Evolutionary conservation across 352 stramenopile species (phyloP).

Genomic region (Phytophthora meadii): DNA sequence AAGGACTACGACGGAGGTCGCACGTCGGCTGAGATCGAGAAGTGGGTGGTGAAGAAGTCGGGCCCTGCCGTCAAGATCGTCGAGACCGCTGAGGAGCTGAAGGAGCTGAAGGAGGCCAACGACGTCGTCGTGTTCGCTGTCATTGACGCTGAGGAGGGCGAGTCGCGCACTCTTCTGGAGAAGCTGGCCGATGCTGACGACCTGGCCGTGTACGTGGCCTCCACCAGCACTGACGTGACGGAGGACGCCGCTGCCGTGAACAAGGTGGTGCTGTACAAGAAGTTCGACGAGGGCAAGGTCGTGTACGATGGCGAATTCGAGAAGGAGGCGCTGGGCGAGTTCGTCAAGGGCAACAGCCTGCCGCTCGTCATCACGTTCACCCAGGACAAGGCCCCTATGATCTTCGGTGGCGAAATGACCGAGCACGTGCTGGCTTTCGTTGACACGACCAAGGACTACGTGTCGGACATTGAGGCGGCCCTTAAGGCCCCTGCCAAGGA

Average conservation of each 20-base stretch:
- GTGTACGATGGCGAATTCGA: constrained; percentile 81
- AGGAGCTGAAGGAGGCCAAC: constrained; percentile 80
- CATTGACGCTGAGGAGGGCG: constrained; percentile 81
- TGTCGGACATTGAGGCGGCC: constrained; percentile 57
- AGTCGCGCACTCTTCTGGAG: constrained; percentile 70
- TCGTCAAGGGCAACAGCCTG: constrained; percentile 84
- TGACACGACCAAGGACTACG: constrained; percentile 74
- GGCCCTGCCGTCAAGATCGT: constrained; percentile 89
- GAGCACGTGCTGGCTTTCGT: constrained; percentile 91
- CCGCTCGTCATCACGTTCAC: constrained; percentile 92
- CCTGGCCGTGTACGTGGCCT: constrained; percentile 80
- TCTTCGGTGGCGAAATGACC: constrained; percentile 90
- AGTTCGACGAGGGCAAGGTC: constrained; percentile 88
- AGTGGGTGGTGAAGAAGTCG: constrained; percentile 93
- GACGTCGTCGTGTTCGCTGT: constrained; percentile 89
- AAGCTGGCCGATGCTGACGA: constrained; percentile 81
- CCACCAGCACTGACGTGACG: constrained; percentile 68
- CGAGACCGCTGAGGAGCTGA: constrained; percentile 71
- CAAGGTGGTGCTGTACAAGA: constrained; percentile 85
- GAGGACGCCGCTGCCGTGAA: constrained; percentile 64
- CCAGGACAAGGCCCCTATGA: constrained; percentile 90
- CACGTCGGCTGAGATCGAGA: constrained; percentile 87
- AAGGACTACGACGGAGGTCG: constrained; percentile 92
- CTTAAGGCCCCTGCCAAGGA: constrained; percentile 69
- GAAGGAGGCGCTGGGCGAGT: constrained; percentile 62